Conservation (phyloP, 2,329 filamentous ascomycete genomes). For the Ophiostoma angusticollis region DNA sequence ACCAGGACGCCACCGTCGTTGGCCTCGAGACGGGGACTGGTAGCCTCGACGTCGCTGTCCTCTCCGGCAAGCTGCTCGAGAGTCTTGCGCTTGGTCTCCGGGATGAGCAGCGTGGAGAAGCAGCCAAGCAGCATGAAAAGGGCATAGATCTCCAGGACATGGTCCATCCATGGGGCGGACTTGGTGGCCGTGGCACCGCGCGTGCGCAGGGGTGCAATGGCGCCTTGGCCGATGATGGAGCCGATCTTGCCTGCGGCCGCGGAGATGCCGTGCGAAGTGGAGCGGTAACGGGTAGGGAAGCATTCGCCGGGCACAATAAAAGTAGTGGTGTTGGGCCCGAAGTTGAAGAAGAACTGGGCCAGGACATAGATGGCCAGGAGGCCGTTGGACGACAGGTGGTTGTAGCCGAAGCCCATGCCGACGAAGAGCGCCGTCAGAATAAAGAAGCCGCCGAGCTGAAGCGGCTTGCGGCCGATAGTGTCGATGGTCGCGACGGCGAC, state of each 20-base stretch:
- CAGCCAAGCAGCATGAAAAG: constrained; percentile 65
- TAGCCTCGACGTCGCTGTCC: constrained; percentile 10
- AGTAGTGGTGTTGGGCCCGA: constrained; percentile 44
- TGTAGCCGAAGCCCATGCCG: constrained; percentile 50
- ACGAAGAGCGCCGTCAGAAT: constrained; percentile 49
- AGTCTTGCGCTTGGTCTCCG: constrained; percentile 62
- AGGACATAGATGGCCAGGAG: constrained; percentile 43
- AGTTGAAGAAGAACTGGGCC: constrained; percentile 49
- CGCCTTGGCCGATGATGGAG: constrained; percentile 43
- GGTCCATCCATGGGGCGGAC: constrained; percentile 55
- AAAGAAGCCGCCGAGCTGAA: constrained; percentile 53
- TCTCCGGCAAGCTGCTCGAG: constrained; percentile 45
- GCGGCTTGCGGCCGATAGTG: constrained; percentile 62
- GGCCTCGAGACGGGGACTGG: not conserved
- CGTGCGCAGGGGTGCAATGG: constrained; percentile 41
- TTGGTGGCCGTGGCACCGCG: constrained; percentile 27
- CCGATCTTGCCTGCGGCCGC: constrained; percentile 43
- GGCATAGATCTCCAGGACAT: constrained; percentile 62
- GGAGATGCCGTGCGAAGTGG: constrained; percentile 44
- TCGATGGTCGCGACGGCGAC: constrained; percentile 59
- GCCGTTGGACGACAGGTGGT: constrained; percentile 36
- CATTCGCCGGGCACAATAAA: constrained; percentile 45
- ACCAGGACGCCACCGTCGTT: constrained; percentile 3
- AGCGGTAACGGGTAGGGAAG: constrained; percentile 44
- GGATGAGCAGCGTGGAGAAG: constrained; percentile 56